Conservation (phyloP, 331 rosid species). For the Stylosanthes scabra region DNA sequence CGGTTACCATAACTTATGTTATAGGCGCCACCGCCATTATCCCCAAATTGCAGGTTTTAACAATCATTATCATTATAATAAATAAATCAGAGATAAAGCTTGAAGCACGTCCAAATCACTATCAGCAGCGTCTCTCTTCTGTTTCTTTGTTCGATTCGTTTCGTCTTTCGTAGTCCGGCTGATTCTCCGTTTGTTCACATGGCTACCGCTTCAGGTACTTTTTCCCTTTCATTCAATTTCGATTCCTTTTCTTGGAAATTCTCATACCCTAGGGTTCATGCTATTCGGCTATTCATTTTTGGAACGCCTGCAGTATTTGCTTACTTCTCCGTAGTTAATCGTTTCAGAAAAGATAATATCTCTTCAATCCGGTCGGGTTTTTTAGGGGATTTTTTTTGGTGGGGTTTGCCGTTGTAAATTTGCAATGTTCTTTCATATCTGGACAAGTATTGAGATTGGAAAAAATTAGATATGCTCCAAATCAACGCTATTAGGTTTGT, state of each 20-base stretch:
- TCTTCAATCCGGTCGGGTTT: neutral
- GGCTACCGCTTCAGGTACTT: slow-evolving; percentile 38
- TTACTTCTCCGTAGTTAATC: neutral
- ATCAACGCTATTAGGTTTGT: neutral
- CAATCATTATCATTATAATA: too few species aligned
- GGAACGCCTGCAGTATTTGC: neutral
- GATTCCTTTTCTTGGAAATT: neutral
- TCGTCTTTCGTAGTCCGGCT: too few species aligned
- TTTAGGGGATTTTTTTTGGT: neutral
- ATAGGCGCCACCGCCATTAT: too few species aligned
- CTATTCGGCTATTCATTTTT: neutral
- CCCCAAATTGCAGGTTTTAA: too few species aligned
- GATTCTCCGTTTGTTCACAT: too few species aligned
- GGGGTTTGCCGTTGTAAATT: neutral
- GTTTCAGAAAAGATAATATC: neutral
- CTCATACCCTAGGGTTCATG: slow-evolving; percentile 11
- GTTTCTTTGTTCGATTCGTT: too few species aligned
- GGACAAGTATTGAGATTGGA: neutral
- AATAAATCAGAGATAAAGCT: too few species aligned
- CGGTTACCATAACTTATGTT: too few species aligned
- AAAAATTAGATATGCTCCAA: neutral
- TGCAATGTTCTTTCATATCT: neutral
- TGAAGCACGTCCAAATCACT: too few species aligned
- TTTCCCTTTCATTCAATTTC: neutral
- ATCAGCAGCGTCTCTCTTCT: too few species aligned